Evolutionary conservation across 169 alveolate genomes (phyloP).

Genomic region (Babesia gibsoni): DNA sequence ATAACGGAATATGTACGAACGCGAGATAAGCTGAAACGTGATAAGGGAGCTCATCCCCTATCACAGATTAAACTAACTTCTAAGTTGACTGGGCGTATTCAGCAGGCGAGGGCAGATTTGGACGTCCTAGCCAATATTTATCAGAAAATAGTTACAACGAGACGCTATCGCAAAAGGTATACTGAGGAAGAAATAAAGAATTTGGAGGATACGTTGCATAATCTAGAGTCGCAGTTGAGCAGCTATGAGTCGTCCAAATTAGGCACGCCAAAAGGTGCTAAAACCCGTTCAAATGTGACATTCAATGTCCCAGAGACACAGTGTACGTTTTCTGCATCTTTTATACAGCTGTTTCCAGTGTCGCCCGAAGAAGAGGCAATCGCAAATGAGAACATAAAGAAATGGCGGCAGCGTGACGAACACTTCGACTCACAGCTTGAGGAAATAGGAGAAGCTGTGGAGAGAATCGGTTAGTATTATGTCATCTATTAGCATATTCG

Average conservation of each 20-base stretch:
- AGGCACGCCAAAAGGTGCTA: not conserved
- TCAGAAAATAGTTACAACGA: not conserved
- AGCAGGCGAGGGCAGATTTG: constrained; percentile 19
- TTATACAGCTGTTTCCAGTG: not conserved
- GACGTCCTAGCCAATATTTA: constrained; percentile 46
- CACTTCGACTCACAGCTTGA: constrained; percentile 67
- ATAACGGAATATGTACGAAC: constrained; percentile 39
- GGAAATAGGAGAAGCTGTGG: constrained; percentile 77
- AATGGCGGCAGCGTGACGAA: constrained; percentile 72
- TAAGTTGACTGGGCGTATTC: constrained; percentile 31
- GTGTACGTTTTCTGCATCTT: no score
- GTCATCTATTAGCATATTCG: not conserved
- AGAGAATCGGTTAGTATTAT: constrained; percentile 59
- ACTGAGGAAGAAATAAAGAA: constrained; percentile 36
- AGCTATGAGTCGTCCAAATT: constrained; percentile 18
- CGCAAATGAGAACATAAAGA: constrained; percentile 60
- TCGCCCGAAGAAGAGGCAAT: constrained; percentile 49
- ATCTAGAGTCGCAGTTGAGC: constrained; percentile 30
- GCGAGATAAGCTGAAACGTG: constrained; percentile 47
- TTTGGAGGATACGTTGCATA: constrained; percentile 53
- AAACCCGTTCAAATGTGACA: constrained; percentile 13
- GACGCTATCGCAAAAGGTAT: constrained; percentile 36
- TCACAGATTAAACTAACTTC: constrained; percentile 49
- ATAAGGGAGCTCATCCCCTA: constrained; percentile 54
- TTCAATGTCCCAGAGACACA: not conserved